Evolutionary conservation across 257 asterid species (phyloP), one percentile per base, ranked within the genome.

Genomic region (Solanum gandarillasii): DNA sequence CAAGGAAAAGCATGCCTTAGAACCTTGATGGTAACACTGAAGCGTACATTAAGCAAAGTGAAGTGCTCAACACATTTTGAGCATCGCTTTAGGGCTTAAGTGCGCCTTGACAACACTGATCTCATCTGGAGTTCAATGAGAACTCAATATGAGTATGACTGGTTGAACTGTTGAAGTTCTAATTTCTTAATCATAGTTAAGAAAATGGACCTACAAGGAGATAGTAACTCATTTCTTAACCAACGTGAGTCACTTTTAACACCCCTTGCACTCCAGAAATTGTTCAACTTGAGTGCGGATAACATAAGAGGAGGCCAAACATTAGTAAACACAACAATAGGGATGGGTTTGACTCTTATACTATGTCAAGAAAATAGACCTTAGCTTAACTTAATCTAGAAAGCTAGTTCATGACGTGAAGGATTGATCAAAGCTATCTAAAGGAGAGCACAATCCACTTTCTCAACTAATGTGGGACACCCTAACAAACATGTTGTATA

Each of bases 41-140:
- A 62, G 3, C 1, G 14, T 1, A n/a, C 32, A 62, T n/a, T 1
- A 62, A n/a, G 16, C 14, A 0, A 62, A 6, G 16, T 1, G 7
- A 62, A 62, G 32, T n/a, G 14, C 31, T 62, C 71, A 62, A 62
- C 31, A 58, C 27, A 9, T 58, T 58, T 58, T 58, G 27, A 58
- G 67, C 27, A 4, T 58, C 5, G 1, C 27, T 58, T 58, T 1
- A 58, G 12, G 67, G 67, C 27, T 55, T 58, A 58, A 58, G 67
- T 20, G 27, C 5, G 12, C 67, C 5, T 58, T 58, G 12, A 58
- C 67, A 58, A 58, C 67, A 58, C 29, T 62, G 39, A 70, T 70
- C 76, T 70, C 76, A 70, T 70, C 38, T 70, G 8, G 38, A 70
- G 3, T 70, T 10, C 76, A 31, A 29, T 70, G 39, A 70, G 76